phyloP scores from a whole-genome alignment of 441 rosid species.

The Pelargonium exstipulatum region DNA sequence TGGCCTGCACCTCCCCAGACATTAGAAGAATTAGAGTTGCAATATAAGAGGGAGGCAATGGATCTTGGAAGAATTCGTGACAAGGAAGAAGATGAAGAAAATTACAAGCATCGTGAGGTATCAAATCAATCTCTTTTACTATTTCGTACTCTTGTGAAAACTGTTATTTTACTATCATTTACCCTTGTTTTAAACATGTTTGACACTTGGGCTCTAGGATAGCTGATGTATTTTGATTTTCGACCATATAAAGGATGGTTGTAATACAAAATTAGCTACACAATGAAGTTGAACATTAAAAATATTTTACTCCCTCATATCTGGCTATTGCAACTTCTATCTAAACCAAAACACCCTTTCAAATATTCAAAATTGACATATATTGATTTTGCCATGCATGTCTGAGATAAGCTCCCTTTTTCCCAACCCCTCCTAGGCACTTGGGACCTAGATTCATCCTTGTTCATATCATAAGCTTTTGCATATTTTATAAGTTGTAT shows the following conservation, averaged over 20 bases:
- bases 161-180: not conserved
- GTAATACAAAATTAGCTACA: no score
- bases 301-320: not conserved
- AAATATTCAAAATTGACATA: not conserved
- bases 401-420: not conserved
- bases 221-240: not conserved
- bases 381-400: not conserved
- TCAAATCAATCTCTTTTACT: conserved; percentile 24
- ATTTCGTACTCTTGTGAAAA: not conserved
- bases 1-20: conserved; percentile 54
- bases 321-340: not conserved
- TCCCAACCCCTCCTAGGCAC: not conserved
- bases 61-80: conserved; percentile 69
- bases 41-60: conserved; percentile 63
- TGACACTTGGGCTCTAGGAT: not conserved
- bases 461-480: not conserved
- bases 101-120: conserved; percentile 93
- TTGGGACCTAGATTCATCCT: not conserved
- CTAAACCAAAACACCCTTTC: not conserved
- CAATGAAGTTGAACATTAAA: no score
- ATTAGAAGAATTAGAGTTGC: conserved; percentile 73
- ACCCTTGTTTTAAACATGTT: not conserved
- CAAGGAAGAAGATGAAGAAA: conserved; percentile 93
- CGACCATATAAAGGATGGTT: no score
- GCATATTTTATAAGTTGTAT: not conserved